phyloP scores from a whole-genome alignment of 1,284 basidiomycete genomes.

The Heterobasidion irregulare region DNA sequence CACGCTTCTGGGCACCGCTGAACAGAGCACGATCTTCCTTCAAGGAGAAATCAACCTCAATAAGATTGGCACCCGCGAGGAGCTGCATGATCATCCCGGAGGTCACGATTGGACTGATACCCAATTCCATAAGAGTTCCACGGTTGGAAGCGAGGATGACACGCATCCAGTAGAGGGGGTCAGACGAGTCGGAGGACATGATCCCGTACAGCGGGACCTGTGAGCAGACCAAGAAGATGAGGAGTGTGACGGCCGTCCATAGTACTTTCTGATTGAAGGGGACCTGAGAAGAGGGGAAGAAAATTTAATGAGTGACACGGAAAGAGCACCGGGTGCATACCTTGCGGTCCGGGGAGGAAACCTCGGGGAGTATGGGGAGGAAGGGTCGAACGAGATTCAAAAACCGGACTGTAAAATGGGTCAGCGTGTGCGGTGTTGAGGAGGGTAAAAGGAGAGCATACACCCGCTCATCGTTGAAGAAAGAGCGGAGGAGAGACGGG shows the following conservation, averaged over 20 bases:
- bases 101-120: conserved; percentile 96
- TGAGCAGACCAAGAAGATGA: conserved; percentile 97
- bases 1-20: conserved; percentile 94
- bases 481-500: conserved; percentile 18
- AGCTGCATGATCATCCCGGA: conserved; percentile 99
- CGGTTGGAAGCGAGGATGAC: conserved; percentile 98
- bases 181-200: conserved; percentile 96
- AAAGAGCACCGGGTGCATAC: conserved; percentile 29
- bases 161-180: conserved; percentile 99
- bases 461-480: conserved; percentile 30
- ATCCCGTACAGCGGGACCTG: conserved; percentile 96
- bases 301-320: background rate
- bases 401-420: conserved; percentile 65
- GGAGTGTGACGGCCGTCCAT: conserved; percentile 96
- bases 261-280: conserved; percentile 94
- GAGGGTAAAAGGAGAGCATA: conserved; percentile 14
- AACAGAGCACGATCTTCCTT: conserved; percentile 98
- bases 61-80: conserved; percentile 92
- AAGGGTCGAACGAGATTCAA: conserved; percentile 94
- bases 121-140: conserved; percentile 98
- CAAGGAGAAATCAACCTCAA: conserved; percentile 95
- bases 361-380: conserved; percentile 89
- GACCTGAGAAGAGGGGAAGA: conserved; percentile 40
- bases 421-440: conserved; percentile 2
- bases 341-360: conserved; percentile 94